Evolutionary conservation across 2,329 filamentous ascomycete genomes (phyloP).

Genomic region (Sarocladium strictum): DNA sequence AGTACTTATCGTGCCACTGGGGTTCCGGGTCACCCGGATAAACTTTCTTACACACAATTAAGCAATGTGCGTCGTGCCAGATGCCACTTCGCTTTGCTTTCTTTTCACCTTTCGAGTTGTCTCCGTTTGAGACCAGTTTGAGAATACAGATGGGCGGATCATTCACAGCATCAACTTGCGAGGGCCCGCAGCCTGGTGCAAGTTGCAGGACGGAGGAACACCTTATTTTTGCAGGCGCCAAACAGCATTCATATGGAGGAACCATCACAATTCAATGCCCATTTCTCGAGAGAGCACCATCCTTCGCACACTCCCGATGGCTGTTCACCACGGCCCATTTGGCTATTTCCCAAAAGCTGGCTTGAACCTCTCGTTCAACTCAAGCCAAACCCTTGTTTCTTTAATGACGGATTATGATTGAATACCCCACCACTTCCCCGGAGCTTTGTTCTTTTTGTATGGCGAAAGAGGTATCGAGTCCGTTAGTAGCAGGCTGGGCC

Average conservation of each 20-base stretch:
- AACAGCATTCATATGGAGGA: background rate
- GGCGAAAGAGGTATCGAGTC: background rate
- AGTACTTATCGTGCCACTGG: no score
- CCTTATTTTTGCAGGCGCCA: background rate
- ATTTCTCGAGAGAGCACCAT: background rate
- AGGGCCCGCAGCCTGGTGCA: background rate
- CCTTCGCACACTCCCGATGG: background rate
- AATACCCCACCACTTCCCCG: slow-evolving; percentile 3
- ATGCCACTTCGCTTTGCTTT: background rate
- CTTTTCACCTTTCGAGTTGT: background rate
- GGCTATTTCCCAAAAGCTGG: no score
- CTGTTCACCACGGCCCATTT: no score
- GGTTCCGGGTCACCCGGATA: no score
- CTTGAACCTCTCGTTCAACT: background rate
- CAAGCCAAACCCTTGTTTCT: background rate
- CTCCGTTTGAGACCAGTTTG: background rate
- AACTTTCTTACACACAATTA: no score
- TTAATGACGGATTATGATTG: slow-evolving; percentile 6
- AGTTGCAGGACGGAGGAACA: background rate
- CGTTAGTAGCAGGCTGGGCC: background rate
- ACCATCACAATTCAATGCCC: no score
- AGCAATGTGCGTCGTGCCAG: no score
- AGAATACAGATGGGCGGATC: background rate
- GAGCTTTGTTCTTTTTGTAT: background rate
- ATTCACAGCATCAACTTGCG: background rate